Evolutionary conservation across 352 stramenopile species (phyloP), one percentile per base, ranked within the genome.

Genomic region (Globisporangium mamillatum): DNA sequence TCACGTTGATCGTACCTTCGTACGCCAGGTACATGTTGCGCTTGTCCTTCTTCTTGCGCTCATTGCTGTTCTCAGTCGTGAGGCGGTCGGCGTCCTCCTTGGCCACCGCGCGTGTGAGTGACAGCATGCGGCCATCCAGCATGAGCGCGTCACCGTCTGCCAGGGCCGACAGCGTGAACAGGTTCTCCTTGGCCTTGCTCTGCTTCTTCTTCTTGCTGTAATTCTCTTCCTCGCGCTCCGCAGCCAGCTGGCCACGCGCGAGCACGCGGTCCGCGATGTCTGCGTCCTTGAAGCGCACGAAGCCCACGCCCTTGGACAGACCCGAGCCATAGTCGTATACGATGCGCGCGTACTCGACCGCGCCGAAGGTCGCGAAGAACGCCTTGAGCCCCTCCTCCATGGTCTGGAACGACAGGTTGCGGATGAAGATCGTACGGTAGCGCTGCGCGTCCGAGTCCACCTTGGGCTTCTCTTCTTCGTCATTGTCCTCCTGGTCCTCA

Each of bases 11-110:
- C 64, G 93, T 93, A 55, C 95, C 96, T 79, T 99, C 97, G 69
- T 97, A 94, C 36, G 95, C 92, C 62, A 99, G 70, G 75, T 99
- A 98, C 70, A 99, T 72, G 73, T 99, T 98, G 64, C 97, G 93
- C 73, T 97, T 97, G 81, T 99, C 97, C 62, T 96, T 94, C 24
- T 79, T 77, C 52, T 78, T 75, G 58, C 76, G 78, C 46, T 92
- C 81, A 58, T 82, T 78, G 68, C 87, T 90, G 53, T 76, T 76
- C 56, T 76, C 75, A 5, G 74, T 71, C 55, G 79, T 72, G 20
- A 95, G 68, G 1, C 84, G 79, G 24, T 82, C 79, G 7, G 88
- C 88, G 53, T 95, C 84, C 9, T 79, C 78, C 68, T 93, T 93
- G 16, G 76, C 81, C 44, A 95, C 84, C 29, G 85, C 77, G 34